Evolutionary conservation across 192 early-diverging fungal species (phyloP), one percentile per base, ranked within the genome.

Genomic region (Geranomyces michiganensis): DNA sequence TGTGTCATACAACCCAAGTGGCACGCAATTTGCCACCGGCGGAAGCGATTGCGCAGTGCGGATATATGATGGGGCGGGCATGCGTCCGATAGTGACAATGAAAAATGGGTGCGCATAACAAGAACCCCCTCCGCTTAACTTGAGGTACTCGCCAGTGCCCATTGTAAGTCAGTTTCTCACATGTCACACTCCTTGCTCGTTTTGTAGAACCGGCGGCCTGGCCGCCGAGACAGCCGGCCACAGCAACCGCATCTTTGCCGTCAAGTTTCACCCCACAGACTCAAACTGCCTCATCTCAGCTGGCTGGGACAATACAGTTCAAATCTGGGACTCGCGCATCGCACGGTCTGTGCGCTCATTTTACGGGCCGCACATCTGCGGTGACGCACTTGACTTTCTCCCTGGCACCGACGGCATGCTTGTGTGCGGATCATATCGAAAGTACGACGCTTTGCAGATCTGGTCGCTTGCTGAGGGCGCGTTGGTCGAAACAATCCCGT

Each of bases 281-380:
- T 51, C 65, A 14, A 70, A 84, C 62, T 51, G 78, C 26, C 26
- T 86, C 22, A 67, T 84, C 33, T 78, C 73, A 36, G 84, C 74
- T n/a, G 85, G 85, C 2, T 87, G 85, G 85, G 85, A 86, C 67
- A 84, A 86, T 60, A 84, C 82, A 17, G 53, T 86, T 33, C 76
- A 83, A 64, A 76, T 82, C 55, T 87, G 85, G 85, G 85, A 87
- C 62, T 71, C 56, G 4, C 74, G 84, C 44, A 43, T 70, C 15
- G 56, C 56, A 1, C 74, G 77, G 17, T 84, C 85, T 0, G 64
- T 87, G 27, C 67, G 82, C 19, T 70, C 67, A 19, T 81, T 87
- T 56, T 87, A 82, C 62, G 79, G 82, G 6, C 85, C 85, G 17
- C 84, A 84, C 67, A 78, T 87, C 44, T 87, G 84, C 71, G 85